Base-by-base conservation (phyloP, 2,329 filamentous ascomycete species). In the Neofusicoccum ribis region DNA sequence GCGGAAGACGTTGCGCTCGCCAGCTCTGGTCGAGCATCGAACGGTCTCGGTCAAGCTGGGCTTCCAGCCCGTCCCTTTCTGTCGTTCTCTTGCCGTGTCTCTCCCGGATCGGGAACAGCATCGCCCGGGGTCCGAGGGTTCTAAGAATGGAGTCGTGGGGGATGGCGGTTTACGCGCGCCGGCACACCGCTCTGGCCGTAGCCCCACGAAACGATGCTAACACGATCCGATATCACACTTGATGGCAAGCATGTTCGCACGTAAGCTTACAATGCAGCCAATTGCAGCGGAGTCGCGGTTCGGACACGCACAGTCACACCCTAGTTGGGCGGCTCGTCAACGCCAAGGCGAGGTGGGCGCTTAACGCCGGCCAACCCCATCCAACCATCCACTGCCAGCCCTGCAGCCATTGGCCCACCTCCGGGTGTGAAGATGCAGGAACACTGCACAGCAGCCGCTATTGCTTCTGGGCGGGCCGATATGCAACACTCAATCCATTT, bases 371-470 rank as follows among this genome's bases (percentile, higher is more conserved):
- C 31, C 61, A 20, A 17, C 37, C 47, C 27, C 50, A 46, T 52
- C 61, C 61, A 63, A 63, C 49, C 49, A 52, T 54, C 41, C 5
- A 3, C 15, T 23, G 23, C 8, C 31, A 39, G 49, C 36, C 27
- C 15, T 8, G 12, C 11, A 36, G 31, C 61, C 47, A 63, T 63
- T 63, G 61, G 61, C 27, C 31, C 47, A 20, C 20, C 31, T 14
- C 39, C 11, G 8, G 15, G 41, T 46, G 61, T 43, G 61, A 44
- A 37, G 11, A 63, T 46, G 61, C 61, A 63, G 50, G 61, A 51
- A 63, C 47, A 43, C 49, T 44, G 50, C 43, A 23, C 17, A 14
- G 23, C 47, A 54, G 61, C 75, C 75, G 75, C 74, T 75, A 76
- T 76, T 71, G 71, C 69, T 69, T 71, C 66, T 43, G 43, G 65